A percentile compares a stretch with the other conserved stretches of the same genome.
phyloP scores from a whole-genome alignment of 805 yeast genomes.

The Tetrapisispora iriomotensis region DNA sequence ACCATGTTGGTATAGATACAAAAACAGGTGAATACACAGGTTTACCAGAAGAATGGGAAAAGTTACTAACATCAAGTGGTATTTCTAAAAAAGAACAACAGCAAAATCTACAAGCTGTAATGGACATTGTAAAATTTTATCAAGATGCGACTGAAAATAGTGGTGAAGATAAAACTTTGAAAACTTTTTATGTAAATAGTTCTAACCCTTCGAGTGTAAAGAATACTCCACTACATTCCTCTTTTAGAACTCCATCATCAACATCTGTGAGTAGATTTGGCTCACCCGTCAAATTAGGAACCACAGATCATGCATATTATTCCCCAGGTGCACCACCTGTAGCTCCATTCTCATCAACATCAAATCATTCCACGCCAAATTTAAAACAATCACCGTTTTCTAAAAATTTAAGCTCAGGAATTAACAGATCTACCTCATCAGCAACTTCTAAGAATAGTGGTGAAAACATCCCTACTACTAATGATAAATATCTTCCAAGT shows the following conservation, averaged over 20 bases:
- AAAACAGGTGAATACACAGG: slow-evolving; percentile 84
- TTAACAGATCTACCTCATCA: slow-evolving; percentile 1
- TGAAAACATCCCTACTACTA: too few relatives aligned
- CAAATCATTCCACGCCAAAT: slow-evolving; percentile 5
- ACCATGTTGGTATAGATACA: slow-evolving; percentile 86
- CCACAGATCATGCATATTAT: slow-evolving; percentile 11
- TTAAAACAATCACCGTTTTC: slow-evolving; percentile 3
- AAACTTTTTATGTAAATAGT: slow-evolving; percentile 27
- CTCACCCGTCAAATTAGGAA: slow-evolving; percentile 21
- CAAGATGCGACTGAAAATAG: slow-evolving; percentile 43
- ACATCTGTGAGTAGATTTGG: slow-evolving; percentile 12
- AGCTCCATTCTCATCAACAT: slow-evolving; percentile 5
- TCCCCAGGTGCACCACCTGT: slow-evolving; percentile 12
- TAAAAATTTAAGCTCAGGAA: not conserved
- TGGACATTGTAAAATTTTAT: slow-evolving; percentile 81
- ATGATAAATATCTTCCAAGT: slow-evolving; percentile 44
- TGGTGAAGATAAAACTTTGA: slow-evolving; percentile 34
- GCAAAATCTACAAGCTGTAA: slow-evolving; percentile 88
- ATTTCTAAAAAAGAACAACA: slow-evolving; percentile 81
- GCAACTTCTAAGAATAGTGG: not conserved
- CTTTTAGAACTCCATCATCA: slow-evolving; percentile 29
- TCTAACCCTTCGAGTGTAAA: not conserved
- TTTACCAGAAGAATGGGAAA: slow-evolving; percentile 88
- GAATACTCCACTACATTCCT: slow-evolving; percentile 13
- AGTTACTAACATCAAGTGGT: slow-evolving; percentile 71